Evolutionary conservation across 495 filamentous ascomycete species (phyloP), one percentile per base, ranked within the genome.

Genomic region (Penicillium coffeae): DNA sequence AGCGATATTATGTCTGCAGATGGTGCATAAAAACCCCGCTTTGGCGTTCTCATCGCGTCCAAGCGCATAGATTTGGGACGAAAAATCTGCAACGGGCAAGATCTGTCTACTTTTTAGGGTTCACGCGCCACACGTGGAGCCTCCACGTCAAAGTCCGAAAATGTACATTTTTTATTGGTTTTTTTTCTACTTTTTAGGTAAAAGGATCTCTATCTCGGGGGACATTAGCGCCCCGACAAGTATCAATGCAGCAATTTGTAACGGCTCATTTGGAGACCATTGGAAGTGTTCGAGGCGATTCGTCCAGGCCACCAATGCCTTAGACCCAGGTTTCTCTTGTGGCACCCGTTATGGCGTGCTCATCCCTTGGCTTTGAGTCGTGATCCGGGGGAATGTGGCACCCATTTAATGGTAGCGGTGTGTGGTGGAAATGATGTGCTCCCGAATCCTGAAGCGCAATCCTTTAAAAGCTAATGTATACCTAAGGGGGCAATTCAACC

Each of bases 311-410:
- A n/a, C n/a, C n/a, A n/a, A n/a, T n/a, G n/a, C n/a, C n/a, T 20
- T 10, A 6, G 42, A 55, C 20, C 46, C 52, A 42, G 50, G 42
- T 30, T 45, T 25, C 16, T 20, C 13, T 4, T n/a, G 36, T 45
- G 45, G 40, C 46, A 48, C 50, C 37, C 27, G 25, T 15, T n/a
- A 60, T 56, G 38, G 57, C 57, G 57, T 60, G 57, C 57, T 56
- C 38, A 42, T n/a, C 33, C 38, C n/a, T 47, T 53, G 42, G 41
- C 13, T 45, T 42, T 52, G n/a, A n/a, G 45, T 51, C 57, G 53
- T 53, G 56, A 56, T 56, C 37, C 15, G 19, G 27, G 12, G 50
- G 53, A 60, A 60, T 51, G 49, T 60, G 53, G 50, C 47, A 59
- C 57, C 40, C 51, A 35, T 19, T 45, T 2, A 18, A 38, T 30